Percentiles rank a stretch among this genome's conserved stretches.
These are phyloP conservation scores for Cochlearia excelsa DNA, from an alignment of 345 rosid genomes.

Conservation along the genomic window DNA sequence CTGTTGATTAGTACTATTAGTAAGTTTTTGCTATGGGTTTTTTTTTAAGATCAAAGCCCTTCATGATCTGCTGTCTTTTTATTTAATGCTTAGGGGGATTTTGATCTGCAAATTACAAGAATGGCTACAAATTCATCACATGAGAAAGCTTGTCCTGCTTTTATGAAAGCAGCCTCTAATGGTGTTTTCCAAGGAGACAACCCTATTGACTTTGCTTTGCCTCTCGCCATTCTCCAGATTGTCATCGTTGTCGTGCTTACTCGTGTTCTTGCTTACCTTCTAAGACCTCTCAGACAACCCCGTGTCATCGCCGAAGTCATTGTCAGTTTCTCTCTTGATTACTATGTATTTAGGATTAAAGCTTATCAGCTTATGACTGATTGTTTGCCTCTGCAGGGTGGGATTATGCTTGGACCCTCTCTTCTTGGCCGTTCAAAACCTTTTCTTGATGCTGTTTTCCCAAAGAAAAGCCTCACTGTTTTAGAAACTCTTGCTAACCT, in stretches of 20 bases:
- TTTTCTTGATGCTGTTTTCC: constrained; percentile 53
- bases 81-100: no score
- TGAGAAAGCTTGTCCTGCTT: constrained; percentile 40
- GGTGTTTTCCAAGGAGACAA: constrained; percentile 68
- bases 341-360: not conserved
- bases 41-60: no score
- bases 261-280: constrained; percentile 57
- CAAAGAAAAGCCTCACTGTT: constrained; percentile 55
- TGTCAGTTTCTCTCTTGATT: constrained; percentile 36
- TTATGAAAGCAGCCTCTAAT: constrained; percentile 69
- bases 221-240: constrained; percentile 70
- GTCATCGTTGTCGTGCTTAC: constrained; percentile 60
- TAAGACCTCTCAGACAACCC: constrained; percentile 69
- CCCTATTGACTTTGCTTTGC: constrained; percentile 68
- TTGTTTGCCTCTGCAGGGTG: constrained; percentile 48
- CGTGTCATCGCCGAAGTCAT: constrained; percentile 83
- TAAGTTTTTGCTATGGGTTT: no score
- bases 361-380: not conserved
- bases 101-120: no score
- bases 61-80: no score
- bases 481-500: constrained; percentile 69
- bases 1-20: no score
- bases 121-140: constrained; percentile 40
- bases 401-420: constrained; percentile 76
- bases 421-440: constrained; percentile 55